These are phyloP conservation scores for Botryotinia calthae DNA, from an alignment of 2,329 filamentous ascomycete species.

Conservation along the genomic window DNA sequence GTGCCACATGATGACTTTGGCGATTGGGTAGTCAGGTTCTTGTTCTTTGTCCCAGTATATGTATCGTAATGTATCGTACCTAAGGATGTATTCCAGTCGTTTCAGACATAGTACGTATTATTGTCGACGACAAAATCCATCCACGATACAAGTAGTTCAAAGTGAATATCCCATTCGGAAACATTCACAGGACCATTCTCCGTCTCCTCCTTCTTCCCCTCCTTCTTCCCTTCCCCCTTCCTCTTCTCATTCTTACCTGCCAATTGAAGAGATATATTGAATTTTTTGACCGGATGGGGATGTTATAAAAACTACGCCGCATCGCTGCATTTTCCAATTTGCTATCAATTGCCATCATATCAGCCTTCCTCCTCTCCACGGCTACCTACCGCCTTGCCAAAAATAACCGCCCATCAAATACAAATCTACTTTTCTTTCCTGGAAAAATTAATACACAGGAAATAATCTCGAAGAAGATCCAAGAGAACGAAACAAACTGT, in stretches of 20 bases:
- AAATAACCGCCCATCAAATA: background rate
- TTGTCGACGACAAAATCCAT: background rate
- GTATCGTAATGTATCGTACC: background rate
- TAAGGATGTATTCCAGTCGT: background rate
- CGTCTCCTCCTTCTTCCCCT: too few relatives aligned
- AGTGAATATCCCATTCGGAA: background rate
- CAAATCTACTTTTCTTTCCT: background rate
- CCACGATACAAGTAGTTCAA: background rate
- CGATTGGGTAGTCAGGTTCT: background rate
- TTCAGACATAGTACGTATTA: background rate
- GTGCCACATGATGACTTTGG: background rate
- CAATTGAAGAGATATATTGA: background rate
- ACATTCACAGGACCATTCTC: background rate
- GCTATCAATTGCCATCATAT: background rate
- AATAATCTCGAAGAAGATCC: background rate
- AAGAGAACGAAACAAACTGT: conserved; percentile 1
- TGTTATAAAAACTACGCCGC: background rate
- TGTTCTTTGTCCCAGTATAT: background rate
- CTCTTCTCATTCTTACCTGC: background rate
- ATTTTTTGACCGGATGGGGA: background rate
- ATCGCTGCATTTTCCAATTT: background rate
- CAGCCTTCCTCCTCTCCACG: background rate
- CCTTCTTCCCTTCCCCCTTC: too few relatives aligned
- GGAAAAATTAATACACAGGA: background rate
- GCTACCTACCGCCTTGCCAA: background rate